Evolutionary conservation across 768 basidiomycete genomes (phyloP), one percentile per base, ranked within the genome.

Genomic region (Leccinum variicolor): DNA sequence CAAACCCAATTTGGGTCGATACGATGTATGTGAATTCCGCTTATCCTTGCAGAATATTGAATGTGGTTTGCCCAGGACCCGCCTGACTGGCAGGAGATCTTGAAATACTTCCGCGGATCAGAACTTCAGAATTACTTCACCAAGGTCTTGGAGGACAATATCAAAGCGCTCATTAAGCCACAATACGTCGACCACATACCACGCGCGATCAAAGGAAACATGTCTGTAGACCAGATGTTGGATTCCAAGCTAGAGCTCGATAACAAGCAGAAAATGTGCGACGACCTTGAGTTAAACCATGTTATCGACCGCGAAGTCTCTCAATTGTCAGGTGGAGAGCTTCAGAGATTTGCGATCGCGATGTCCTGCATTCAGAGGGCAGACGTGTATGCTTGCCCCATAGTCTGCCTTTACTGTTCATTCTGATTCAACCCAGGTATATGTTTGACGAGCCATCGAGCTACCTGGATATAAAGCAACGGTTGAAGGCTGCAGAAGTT

Each of bases 131-230:
- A 99, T 72, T 99, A 98, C 78, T 99, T 99, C 76, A 98, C 97
- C 52, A 98, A 98, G 75, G 94, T 98, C 6, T 81, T 99, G 19
- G 97, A 98, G 74, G 97, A 99, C 75, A 94, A 99, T 69, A 79
- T 98, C 70, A 98, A 98, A 78, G 95, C 97, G 1, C 84, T 99
- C 60, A 98, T 98, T 73, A 99, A 99, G 75, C 97, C 97, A 1
- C 97, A 99, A 83, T 99, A 99, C 71, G 97, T 99, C 62, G 97
- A 99, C 72, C 95, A 98, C 73, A 98, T 99, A 67, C 97, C 97
- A 4, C 85, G 89, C 45, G 93, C 94, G 41, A 92, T 99, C 80
- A 96, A 98, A 75, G 94, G 89, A 54, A 80, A 77, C 50, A 82
- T 92, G 81, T 89, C 88, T 3, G 95, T 99, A 26, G 77, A 81